A percentile compares a stretch with the other conserved stretches of the same genome.
These are phyloP conservation scores for Jimgerdemannia lactiflua DNA, from an alignment of 192 early-diverging fungal genomes.

Conservation along the genomic window DNA sequence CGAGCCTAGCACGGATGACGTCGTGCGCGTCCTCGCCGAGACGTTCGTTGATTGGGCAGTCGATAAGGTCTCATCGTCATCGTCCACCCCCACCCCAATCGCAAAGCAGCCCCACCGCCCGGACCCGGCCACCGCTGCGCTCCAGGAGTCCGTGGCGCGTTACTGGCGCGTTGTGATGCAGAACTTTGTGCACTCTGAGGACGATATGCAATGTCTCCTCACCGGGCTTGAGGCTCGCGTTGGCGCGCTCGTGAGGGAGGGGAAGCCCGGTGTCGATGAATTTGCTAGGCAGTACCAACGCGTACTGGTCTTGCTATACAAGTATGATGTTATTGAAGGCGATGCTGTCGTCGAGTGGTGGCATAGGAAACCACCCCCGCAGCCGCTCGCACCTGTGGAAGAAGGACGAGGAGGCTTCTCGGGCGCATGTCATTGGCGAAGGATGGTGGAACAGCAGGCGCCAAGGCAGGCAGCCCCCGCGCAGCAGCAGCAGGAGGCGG, in stretches of 20 bases:
- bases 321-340: constrained; percentile 40
- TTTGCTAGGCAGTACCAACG: constrained; percentile 34
- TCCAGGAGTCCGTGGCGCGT: constrained; percentile 28
- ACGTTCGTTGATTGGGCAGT: constrained; percentile 29
- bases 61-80: neutral
- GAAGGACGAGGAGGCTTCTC: constrained; percentile 16
- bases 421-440: constrained; percentile 14
- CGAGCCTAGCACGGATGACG: constrained; percentile 20
- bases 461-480: neutral
- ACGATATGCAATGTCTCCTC: constrained; percentile 29
- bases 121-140: constrained; percentile 8
- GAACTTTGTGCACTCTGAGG: constrained; percentile 28
- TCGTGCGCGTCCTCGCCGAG: constrained; percentile 25
- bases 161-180: constrained; percentile 42
- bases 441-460: neutral
- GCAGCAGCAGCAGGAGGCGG: neutral
- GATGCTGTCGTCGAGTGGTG: constrained; percentile 46
- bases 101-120: neutral
- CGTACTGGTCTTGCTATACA: constrained; percentile 39
- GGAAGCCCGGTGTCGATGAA: constrained; percentile 2
- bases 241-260: neutral
- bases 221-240: constrained; percentile 18
- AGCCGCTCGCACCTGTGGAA: constrained; percentile 12
- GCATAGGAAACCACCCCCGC: constrained; percentile 13
- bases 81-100: neutral